Evolutionary conservation across 2,329 filamentous ascomycete genomes (phyloP).

Genomic region (Aspergillus pseudoglaucus): DNA sequence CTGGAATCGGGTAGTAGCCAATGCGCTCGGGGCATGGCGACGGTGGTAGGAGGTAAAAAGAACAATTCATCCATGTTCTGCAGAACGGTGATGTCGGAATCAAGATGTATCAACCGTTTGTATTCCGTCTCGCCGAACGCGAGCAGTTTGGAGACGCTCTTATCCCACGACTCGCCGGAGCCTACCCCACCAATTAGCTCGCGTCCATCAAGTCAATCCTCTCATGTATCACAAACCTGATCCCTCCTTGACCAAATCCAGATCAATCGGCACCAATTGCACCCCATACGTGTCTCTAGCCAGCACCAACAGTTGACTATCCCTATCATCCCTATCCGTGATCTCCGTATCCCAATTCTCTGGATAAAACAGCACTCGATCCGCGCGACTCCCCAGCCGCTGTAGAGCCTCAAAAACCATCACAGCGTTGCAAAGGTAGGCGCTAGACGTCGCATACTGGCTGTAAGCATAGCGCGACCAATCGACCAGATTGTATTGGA

Average conservation of each 20-base stretch:
- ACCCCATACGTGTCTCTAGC: constrained; percentile 47
- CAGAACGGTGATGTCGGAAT: constrained; percentile 60
- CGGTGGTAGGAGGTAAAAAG: constrained; percentile 53
- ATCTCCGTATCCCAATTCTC: constrained; percentile 32
- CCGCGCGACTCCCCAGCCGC: constrained; percentile 33
- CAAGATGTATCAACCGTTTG: constrained; percentile 50
- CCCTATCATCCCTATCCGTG: constrained; percentile 22
- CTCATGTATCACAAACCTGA: too few relatives aligned
- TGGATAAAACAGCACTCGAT: constrained; percentile 37
- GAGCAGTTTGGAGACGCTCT: constrained; percentile 61
- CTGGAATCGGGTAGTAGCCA: constrained; percentile 54
- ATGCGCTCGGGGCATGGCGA: constrained; percentile 66
- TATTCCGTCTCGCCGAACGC: constrained; percentile 64
- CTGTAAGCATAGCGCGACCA: constrained; percentile 40
- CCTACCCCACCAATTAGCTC: too few relatives aligned
- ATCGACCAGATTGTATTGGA: constrained; percentile 29
- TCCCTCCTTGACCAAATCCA: constrained; percentile 27
- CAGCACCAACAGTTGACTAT: constrained; percentile 42
- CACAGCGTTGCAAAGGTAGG: constrained; percentile 38
- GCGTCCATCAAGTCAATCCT: too few relatives aligned
- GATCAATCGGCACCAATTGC: constrained; percentile 43
- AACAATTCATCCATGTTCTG: constrained; percentile 65
- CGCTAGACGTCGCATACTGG: constrained; percentile 36
- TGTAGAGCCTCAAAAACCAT: constrained; percentile 38
- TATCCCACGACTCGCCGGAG: constrained; percentile 51